A percentile compares a stretch with the other conserved stretches of the same genome.
These are phyloP conservation scores for Bolboschoenus planiculmis DNA, from an alignment of 176 grass and related monocot genomes.

Conservation along the genomic window DNA sequence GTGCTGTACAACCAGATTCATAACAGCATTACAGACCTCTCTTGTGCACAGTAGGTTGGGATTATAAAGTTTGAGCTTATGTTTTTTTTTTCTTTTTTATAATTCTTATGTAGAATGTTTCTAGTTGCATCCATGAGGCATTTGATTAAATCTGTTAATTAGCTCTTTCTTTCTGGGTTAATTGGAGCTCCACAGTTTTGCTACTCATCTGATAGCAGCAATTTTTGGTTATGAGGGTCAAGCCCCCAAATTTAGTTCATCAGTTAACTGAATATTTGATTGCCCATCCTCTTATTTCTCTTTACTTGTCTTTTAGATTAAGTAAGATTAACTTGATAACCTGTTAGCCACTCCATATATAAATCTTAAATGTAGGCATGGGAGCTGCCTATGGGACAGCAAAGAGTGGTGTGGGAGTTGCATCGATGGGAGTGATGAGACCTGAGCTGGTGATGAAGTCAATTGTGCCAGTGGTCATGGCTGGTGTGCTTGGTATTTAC, in stretches of 20 bases:
- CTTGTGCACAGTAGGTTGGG: not conserved
- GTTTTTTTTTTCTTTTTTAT: not conserved
- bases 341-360: not conserved
- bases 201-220: not conserved
- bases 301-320: not conserved
- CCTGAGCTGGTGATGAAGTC: conserved; percentile 99
- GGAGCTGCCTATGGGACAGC: conserved; percentile 95
- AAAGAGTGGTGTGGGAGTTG: conserved; percentile 94
- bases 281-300: not conserved
- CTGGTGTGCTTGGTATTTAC: conserved; percentile 96
- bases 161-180: not conserved
- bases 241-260: not conserved
- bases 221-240: not conserved
- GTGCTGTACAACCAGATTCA: not conserved
- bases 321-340: not conserved
- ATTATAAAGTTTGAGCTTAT: conserved; percentile 5
- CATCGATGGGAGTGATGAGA: conserved; percentile 98
- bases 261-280: not conserved
- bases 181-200: not conserved
- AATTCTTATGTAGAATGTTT: not conserved
- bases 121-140: not conserved
- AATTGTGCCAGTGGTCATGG: conserved; percentile 98
- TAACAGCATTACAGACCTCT: not conserved
- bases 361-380: conserved; percentile 49
- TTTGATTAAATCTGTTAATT: not conserved